These are phyloP conservation scores for Amanita molliuscula DNA, from an alignment of 768 basidiomycete genomes.

Conservation along the genomic window DNA sequence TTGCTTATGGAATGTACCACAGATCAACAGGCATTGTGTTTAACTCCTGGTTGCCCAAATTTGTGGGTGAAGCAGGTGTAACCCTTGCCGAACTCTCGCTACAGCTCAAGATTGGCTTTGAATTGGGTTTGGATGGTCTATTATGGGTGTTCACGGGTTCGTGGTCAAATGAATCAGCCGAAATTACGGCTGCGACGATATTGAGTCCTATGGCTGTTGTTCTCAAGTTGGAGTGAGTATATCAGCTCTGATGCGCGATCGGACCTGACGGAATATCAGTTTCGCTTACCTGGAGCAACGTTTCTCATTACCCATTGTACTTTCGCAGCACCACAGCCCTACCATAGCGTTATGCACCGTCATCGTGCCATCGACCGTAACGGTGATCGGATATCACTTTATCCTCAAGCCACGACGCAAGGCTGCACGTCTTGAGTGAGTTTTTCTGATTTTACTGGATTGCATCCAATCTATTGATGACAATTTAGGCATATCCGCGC, in stretches of 20 bases:
- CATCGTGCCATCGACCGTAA: constrained; percentile 44
- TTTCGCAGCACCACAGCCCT: constrained; percentile 41
- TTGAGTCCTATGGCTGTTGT: constrained; percentile 37
- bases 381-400: constrained; percentile 46
- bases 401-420: constrained; percentile 46
- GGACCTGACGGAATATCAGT: constrained; percentile 22
- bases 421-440: constrained; percentile 43
- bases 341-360: constrained; percentile 37
- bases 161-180: constrained; percentile 37
- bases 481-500: constrained; percentile 51
- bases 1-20: constrained; percentile 33
- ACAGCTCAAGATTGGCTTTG: constrained; percentile 37
- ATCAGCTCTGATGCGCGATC: constrained; percentile 10
- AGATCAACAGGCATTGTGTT: constrained; percentile 42
- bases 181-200: constrained; percentile 34
- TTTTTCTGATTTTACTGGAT: constrained; percentile 5
- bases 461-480: not conserved
- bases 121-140: constrained; percentile 36
- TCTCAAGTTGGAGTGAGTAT: constrained; percentile 46
- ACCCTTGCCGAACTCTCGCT: constrained; percentile 45
- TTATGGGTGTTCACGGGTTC: constrained; percentile 31
- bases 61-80: constrained; percentile 42
- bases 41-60: constrained; percentile 32
- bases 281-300: constrained; percentile 47
- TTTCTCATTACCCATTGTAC: constrained; percentile 44